Conservation (phyloP, 164 flowering plant species). For the Vitis amurensis region DNA sequence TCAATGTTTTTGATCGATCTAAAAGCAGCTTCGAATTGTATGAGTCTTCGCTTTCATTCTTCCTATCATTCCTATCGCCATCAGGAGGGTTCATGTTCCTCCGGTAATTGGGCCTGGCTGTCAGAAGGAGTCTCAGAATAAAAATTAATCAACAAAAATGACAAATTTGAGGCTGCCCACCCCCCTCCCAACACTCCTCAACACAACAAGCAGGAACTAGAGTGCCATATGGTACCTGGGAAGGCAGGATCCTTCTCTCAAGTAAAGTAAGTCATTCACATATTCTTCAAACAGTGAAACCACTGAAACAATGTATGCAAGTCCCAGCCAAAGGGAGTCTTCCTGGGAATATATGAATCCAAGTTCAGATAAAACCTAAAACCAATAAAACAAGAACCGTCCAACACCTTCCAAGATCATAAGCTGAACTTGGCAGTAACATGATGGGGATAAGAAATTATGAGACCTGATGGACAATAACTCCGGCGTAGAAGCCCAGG, state of each 20-base stretch:
- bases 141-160: slow-evolving; percentile 6
- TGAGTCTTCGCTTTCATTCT: slow-evolving; percentile 34
- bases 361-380: not conserved
- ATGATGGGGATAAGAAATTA: not conserved
- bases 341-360: slow-evolving; percentile 44
- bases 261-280: slow-evolving; percentile 76
- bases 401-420: not conserved
- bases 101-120: slow-evolving; percentile 90
- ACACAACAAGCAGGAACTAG: slow-evolving; percentile 2
- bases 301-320: slow-evolving; percentile 63
- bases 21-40: slow-evolving; percentile 42
- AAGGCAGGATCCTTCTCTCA: slow-evolving; percentile 82
- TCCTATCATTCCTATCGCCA: slow-evolving; percentile 19
- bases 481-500: slow-evolving; percentile 67
- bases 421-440: not conserved
- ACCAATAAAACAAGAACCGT: not conserved
- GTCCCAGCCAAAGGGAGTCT: slow-evolving; percentile 63
- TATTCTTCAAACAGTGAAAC: slow-evolving; percentile 83
- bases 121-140: slow-evolving; percentile 35
- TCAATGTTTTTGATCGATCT: slow-evolving; percentile 65
- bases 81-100: slow-evolving; percentile 32
- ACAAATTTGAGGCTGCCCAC: too few relatives aligned
- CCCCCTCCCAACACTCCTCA: not conserved
- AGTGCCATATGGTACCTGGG: slow-evolving; percentile 54
- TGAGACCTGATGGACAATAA: slow-evolving; percentile 77